Percentiles rank a stretch among this genome's conserved stretches.
Conservation (phyloP, 2,329 filamentous ascomycete genomes). For the Aspergillus novofumigatus region DNA sequence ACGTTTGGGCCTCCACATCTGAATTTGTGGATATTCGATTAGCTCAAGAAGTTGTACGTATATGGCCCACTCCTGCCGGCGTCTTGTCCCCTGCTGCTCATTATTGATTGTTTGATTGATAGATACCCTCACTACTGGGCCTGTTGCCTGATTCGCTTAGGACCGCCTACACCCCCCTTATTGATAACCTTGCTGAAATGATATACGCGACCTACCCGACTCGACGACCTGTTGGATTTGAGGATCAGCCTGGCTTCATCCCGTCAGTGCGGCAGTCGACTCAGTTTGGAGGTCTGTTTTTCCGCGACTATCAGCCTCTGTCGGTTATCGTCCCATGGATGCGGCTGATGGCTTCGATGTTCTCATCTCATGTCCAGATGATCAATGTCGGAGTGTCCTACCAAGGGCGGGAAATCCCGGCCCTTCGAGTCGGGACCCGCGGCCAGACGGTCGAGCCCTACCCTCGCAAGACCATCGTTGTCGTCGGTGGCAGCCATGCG, state of each 20-base stretch:
- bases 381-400: conserved; percentile 78
- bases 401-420: conserved; percentile 82
- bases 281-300: conserved; percentile 66
- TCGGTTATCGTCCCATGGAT: conserved; percentile 88
- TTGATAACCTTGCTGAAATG: conserved; percentile 73
- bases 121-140: conserved; percentile 69
- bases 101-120: conserved; percentile 3
- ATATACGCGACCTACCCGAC: conserved; percentile 72
- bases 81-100: neutral
- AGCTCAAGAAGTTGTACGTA: conserved; percentile 65
- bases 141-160: conserved; percentile 73
- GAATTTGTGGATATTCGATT: conserved; percentile 83
- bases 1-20: conserved; percentile 82
- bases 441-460: conserved; percentile 44
- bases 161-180: conserved; percentile 66
- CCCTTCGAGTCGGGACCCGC: conserved; percentile 67
- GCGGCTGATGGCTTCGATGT: conserved; percentile 83
- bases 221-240: conserved; percentile 27
- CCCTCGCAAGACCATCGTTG: conserved; percentile 69
- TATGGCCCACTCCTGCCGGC: neutral
- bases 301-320: conserved; percentile 85
- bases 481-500: conserved; percentile 85
- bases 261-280: conserved; percentile 29
- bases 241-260: conserved; percentile 25
- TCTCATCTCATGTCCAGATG: conserved; percentile 71